A percentile compares a stretch with the other conserved stretches of the same genome.
Conservation (phyloP, 1,284 basidiomycete species). For the Malassezia slooffiae region DNA sequence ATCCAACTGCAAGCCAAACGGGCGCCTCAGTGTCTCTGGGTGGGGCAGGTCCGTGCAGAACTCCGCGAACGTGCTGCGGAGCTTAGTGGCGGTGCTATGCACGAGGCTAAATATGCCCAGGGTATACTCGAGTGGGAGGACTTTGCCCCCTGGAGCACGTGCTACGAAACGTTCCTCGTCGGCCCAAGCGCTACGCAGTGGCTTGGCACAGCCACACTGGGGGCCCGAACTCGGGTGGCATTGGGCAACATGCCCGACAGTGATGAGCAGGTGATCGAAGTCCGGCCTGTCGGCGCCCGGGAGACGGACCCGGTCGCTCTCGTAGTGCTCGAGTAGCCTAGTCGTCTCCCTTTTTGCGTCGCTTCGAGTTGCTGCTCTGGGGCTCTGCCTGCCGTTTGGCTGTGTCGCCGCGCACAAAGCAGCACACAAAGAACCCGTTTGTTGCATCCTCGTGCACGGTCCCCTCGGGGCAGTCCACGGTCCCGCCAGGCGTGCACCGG, state of each 20-base stretch:
- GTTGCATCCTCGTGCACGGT: slow-evolving; percentile 19
- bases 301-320: neutral
- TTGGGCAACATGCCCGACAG: neutral
- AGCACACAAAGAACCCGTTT: slow-evolving; percentile 39
- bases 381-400: neutral
- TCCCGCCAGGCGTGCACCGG: slow-evolving; percentile 26
- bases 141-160: slow-evolving; percentile 7
- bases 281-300: slow-evolving; percentile 4
- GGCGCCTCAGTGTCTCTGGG: too few relatives aligned
- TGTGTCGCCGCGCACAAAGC: slow-evolving; percentile 17
- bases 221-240: too few relatives aligned
- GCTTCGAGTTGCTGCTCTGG: neutral
- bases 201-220: slow-evolving; percentile 7
- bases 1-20: too few relatives aligned
- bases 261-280: slow-evolving; percentile 1
- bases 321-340: slow-evolving; percentile 1
- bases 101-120: slow-evolving; percentile 1
- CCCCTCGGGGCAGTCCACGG: slow-evolving; percentile 2
- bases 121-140: slow-evolving; percentile 12
- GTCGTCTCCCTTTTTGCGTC: neutral
- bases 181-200: slow-evolving; percentile 1
- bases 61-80: too few relatives aligned
- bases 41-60: too few relatives aligned
- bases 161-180: slow-evolving; percentile 12
- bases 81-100: too few relatives aligned